Conservation (phyloP, 352 stramenopile genomes). For the Phytophthora fragariae region DNA sequence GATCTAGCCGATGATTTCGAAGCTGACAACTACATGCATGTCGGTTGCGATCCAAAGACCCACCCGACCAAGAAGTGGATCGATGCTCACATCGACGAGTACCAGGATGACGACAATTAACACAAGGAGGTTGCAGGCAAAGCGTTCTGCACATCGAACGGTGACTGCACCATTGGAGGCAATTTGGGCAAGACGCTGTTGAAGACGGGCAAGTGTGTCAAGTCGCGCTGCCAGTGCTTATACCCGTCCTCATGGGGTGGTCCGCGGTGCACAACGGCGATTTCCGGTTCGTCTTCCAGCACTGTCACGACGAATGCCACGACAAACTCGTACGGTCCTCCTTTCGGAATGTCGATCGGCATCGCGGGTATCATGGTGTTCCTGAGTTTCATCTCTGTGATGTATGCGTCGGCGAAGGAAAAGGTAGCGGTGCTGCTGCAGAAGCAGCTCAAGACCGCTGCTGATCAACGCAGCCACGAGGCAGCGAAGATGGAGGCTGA, state of each 20-base stretch:
- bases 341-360: constrained; percentile 40
- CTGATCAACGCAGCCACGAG: neutral
- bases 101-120: constrained; percentile 58
- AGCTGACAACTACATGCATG: constrained; percentile 42
- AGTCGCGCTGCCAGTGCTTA: constrained; percentile 46
- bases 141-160: constrained; percentile 55
- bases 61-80: constrained; percentile 64
- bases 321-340: constrained; percentile 43
- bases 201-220: constrained; percentile 48
- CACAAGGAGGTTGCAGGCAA: constrained; percentile 58
- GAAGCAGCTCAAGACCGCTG: constrained; percentile 23
- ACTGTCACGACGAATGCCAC: constrained; percentile 17
- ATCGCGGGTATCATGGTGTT: constrained; percentile 39
- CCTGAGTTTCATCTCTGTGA: constrained; percentile 39
- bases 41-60: constrained; percentile 50
- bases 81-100: constrained; percentile 51
- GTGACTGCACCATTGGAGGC: constrained; percentile 65
- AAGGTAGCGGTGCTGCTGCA: constrained; percentile 23
- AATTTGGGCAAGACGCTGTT: constrained; percentile 21
- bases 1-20: constrained; percentile 46
- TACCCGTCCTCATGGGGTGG: constrained; percentile 51
- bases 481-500: constrained; percentile 2
- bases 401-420: constrained; percentile 18
- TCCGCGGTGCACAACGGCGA: constrained; percentile 56
- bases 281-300: constrained; percentile 22